phyloP scores from a whole-genome alignment of 345 rosid genomes.

The Erodium maritimum region DNA sequence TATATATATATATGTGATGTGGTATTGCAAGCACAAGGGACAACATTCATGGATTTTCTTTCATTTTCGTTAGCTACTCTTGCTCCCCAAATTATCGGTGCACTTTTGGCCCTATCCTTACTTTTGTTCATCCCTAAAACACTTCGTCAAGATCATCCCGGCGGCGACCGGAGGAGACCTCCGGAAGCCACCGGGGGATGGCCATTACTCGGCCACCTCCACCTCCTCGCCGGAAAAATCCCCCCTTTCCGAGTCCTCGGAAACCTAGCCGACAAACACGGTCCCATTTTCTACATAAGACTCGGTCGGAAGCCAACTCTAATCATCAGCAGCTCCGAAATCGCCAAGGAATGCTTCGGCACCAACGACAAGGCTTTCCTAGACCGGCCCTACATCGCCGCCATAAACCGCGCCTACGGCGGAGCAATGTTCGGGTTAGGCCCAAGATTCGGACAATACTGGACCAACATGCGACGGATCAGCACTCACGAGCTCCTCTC shows the following conservation, averaged over 20 bases:
- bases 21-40: too few relatives aligned
- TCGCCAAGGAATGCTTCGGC: constrained; percentile 9
- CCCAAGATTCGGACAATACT: constrained; percentile 9
- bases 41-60: too few relatives aligned
- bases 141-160: too few relatives aligned
- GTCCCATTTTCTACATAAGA: constrained; percentile 11
- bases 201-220: constrained; percentile 19
- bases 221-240: constrained; percentile 2
- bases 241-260: constrained; percentile 7
- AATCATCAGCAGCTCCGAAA: constrained; percentile 11
- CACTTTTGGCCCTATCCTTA: too few relatives aligned
- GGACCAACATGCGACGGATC: constrained; percentile 5
- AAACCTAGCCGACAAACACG: constrained; percentile 7
- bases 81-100: too few relatives aligned
- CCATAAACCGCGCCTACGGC: constrained; percentile 8
- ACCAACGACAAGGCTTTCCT: constrained; percentile 3
- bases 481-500: constrained; percentile 11
- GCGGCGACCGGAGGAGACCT: too few relatives aligned
- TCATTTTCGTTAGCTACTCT: too few relatives aligned
- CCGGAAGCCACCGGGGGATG: constrained; percentile 7
- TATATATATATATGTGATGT: too few relatives aligned
- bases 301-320: constrained; percentile 2
- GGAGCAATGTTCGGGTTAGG: constrained; percentile 6
- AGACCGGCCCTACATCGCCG: background rate
- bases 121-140: too few relatives aligned